Evolutionary conservation across 2,329 filamentous ascomycete species (phyloP), one percentile per base, ranked within the genome.

Genomic region (Pezizomycotina sp.): DNA sequence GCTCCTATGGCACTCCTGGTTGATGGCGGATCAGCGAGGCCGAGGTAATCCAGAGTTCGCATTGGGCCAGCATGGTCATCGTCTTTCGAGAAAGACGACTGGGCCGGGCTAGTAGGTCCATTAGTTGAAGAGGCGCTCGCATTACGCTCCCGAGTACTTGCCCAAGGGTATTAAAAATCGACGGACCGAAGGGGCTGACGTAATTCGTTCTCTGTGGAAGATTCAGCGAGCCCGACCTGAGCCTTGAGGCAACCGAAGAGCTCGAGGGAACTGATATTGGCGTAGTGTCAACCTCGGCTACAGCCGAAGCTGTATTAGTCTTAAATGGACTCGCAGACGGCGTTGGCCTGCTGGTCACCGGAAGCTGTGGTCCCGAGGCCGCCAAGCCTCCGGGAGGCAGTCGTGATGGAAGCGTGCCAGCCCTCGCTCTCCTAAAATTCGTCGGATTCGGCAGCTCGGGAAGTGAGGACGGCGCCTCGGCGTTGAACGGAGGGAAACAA

Each of bases 11-110:
- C 77, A 31, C 79, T 76, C 45, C 75, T 71, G 42, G 71, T 64
- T 34, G 80, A 77, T 13, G 89, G 86, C 10, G 83, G 92, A 57
- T 95, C 89, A 20, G 84, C 86, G 31, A 98, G 68, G 30, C 89
- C 89, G 42, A 98, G 71, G 54, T 98, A 98, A 57, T 98, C 89
- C 49, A 98, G 62, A 2, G 89, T 98, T 53, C 81, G 78, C 70
- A 77, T 75, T 52, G 75, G 71, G 48, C 92, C 82, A 55, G 93
- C 84, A 19, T 74, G 80, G 53, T 95, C 86, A 12, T 73, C 77
- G 28, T 92, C 83, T 48, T 76, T 73, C 7, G 82, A 91, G 54
- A 86, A 86, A 1, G 79, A 74, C 5, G 82, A 91, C 51, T 84
- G 78, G 9, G 79, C 71, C 1, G 86, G 86, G 9, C 86, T 95